Evolutionary conservation across 768 basidiomycete species (phyloP).

Genomic region (Leccinellum luteum): DNA sequence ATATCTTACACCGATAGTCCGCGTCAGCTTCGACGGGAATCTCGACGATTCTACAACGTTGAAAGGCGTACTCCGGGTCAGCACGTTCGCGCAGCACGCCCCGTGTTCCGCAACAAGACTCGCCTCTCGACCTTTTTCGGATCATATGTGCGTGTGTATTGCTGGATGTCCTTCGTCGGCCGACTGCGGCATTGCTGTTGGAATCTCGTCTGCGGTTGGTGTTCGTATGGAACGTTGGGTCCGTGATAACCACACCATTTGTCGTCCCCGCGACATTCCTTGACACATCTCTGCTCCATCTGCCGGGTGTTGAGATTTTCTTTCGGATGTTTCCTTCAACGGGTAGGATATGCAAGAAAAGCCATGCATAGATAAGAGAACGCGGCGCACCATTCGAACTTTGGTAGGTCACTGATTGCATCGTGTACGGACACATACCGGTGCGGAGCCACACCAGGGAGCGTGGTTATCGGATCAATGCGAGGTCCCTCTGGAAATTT

Average conservation of each 20-base stretch:
- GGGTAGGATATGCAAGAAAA: not conserved
- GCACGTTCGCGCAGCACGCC: not conserved
- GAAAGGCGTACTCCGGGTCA: not conserved
- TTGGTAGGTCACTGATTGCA: constrained; percentile 70
- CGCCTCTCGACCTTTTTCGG: constrained; percentile 57
- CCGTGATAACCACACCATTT: constrained; percentile 34
- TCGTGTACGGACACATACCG: constrained; percentile 61
- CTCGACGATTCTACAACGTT: constrained; percentile 48
- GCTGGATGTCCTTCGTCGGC: constrained; percentile 57
- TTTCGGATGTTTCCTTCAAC: constrained; percentile 25
- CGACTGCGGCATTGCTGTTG: constrained; percentile 47
- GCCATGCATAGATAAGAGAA: not conserved
- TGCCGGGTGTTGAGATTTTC: constrained; percentile 5
- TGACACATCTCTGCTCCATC: constrained; percentile 23
- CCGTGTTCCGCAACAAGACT: constrained; percentile 12
- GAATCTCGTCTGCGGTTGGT: constrained; percentile 36
- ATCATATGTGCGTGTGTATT: constrained; percentile 57
- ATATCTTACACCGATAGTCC: constrained; percentile 58
- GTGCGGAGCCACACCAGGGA: constrained; percentile 54
- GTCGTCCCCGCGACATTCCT: constrained; percentile 38
- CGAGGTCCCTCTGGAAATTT: constrained; percentile 41
- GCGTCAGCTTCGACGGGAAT: constrained; percentile 57
- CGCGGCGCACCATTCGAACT: constrained; percentile 66
- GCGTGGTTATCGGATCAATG: constrained; percentile 45
- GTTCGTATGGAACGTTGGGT: constrained; percentile 30